Conservation (phyloP, 208 protist species). For the Acanthamoeba pearcei region DNA sequence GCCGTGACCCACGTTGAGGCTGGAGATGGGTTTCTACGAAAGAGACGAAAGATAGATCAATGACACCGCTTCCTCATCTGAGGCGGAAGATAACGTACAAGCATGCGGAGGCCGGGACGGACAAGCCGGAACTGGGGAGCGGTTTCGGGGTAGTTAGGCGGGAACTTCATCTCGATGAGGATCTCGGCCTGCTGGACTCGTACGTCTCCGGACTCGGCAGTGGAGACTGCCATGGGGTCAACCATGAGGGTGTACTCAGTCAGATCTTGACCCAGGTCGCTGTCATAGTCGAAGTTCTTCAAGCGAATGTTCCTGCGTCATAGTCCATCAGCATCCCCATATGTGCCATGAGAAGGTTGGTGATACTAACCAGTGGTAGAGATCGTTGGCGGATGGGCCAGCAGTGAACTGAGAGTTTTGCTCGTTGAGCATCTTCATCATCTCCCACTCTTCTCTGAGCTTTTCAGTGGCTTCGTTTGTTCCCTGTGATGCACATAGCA, state of each 20-base stretch:
- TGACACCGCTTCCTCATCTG: too few species aligned
- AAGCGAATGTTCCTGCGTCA: conserved; percentile 30
- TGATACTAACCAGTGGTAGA: conserved; percentile 42
- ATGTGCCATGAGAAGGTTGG: neutral
- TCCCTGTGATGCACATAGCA: neutral
- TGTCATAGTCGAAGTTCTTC: conserved; percentile 70
- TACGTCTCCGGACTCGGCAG: conserved; percentile 4
- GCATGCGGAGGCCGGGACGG: conserved; percentile 10
- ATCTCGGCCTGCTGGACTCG: conserved; percentile 56
- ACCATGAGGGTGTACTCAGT: conserved; percentile 63
- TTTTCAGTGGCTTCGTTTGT: conserved; percentile 18
- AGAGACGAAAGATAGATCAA: neutral
- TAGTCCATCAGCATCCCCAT: neutral
- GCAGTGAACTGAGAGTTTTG: conserved; percentile 3
- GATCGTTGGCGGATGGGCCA: conserved; percentile 57
- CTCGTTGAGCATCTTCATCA: conserved; percentile 60
- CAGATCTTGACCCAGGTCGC: conserved; percentile 60
- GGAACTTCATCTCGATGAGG: conserved; percentile 73
- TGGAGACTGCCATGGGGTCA: conserved; percentile 47
- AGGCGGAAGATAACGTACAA: neutral
- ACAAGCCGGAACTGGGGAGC: conserved; percentile 56
- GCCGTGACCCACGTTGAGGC: conserved; percentile 19
- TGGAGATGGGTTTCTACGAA: conserved; percentile 38
- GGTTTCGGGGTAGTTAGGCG: conserved; percentile 27
- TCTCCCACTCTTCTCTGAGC: conserved; percentile 45